Base-by-base conservation (phyloP, 768 basidiomycete species). In the Exidia glandulosa region DNA sequence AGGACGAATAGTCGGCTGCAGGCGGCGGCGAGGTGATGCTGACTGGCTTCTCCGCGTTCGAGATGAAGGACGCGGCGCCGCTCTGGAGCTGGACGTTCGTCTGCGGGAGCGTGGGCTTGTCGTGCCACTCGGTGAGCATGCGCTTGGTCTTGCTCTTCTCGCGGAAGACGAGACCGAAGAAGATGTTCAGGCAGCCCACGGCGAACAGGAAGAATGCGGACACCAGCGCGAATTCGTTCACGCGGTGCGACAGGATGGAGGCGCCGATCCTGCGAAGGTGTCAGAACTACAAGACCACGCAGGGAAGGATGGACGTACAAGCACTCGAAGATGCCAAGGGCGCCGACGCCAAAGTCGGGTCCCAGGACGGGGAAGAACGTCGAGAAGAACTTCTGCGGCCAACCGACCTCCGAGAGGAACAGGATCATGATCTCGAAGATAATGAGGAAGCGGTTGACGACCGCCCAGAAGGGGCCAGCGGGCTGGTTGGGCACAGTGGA, bases 191-290 rank as follows among this genome's bases (percentile, higher is more conserved):
- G 72, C 90, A 92, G n/a, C 92, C 93, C 60, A 95, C 68, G 57
- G 90, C 80, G 76, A 95, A 95, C 62, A 95, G 81, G 77, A 95
- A 86, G 79, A 94, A 94, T 54, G 88, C 91, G 3, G 91, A 79
- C 63, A 92, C 92, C 68, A 94, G 88, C 25, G 91, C 84, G 76
- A 95, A 94, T 62, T 82, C 84, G 66, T 91, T 85, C 61, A 93
- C 90, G 70, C 85, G 77, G 63, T 79, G 79, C 32, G 78, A 79
- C 48, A 82, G 73, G 56, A 80, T 75, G n/a, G 76, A 73, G 12
- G 78, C 76, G 30, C 76, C 77, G 80, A 75, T 89, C 48, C 61
- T 64, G 1, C 6, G 14, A 4, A 0, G 12, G 27, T 13, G 25
- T 23, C 6, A 27, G 25, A 7, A 54, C 25, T 54, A 7, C 25